phyloP scores from a whole-genome alignment of 306 rosid genomes.

The Vicia faba region DNA sequence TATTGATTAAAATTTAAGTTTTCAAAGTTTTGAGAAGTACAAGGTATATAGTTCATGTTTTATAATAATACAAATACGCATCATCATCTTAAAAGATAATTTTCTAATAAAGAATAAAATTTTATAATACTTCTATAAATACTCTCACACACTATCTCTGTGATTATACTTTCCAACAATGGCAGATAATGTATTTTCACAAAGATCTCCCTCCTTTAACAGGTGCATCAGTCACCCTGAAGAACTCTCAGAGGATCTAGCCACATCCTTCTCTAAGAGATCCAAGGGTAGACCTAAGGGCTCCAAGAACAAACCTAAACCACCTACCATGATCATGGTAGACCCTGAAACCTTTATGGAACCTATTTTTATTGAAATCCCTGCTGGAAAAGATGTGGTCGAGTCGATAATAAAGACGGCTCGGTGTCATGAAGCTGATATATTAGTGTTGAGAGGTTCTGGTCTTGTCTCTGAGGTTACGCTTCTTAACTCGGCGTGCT shows the following conservation, averaged over 20 bases:
- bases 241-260: not conserved
- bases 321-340: not conserved
- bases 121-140: not conserved
- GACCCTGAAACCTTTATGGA: not conserved
- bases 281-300: not conserved
- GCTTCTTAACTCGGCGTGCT: constrained; percentile 36
- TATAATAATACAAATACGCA: no score
- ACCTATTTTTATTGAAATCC: not conserved
- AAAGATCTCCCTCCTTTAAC: not conserved
- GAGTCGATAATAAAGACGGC: not conserved
- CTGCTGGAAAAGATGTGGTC: not conserved
- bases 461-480: constrained; percentile 53
- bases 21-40: no score
- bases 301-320: not conserved
- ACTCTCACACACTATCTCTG: no score
- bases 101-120: no score
- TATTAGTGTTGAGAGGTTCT: not conserved
- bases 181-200: not conserved
- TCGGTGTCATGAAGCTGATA: not conserved
- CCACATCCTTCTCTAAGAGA: not conserved
- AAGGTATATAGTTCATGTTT: no score
- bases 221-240: no score
- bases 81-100: no score
- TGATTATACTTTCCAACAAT: not conserved
- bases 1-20: no score